Conservation (phyloP, 2,329 filamentous ascomycete species). For the Hymenoscyphus salicellus region DNA sequence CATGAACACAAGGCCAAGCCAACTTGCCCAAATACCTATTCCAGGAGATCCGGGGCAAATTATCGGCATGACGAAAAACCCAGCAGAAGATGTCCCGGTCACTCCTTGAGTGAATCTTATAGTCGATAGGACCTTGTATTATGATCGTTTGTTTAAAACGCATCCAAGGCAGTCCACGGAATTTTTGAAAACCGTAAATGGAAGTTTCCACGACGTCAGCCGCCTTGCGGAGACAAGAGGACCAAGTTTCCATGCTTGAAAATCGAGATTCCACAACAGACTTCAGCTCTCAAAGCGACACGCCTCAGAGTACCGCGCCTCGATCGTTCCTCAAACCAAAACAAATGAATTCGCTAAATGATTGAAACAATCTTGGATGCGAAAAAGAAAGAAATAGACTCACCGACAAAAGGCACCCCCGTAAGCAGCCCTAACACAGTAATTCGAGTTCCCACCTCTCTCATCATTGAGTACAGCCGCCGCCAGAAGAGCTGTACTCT, state of each 20-base stretch:
- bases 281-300: not conserved
- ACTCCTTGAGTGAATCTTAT: not conserved
- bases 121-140: not conserved
- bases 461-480: constrained; percentile 66
- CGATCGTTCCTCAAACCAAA: not conserved
- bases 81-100: too few relatives aligned
- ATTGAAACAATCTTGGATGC: not conserved
- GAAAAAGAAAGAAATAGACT: constrained; percentile 33
- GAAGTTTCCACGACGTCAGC: not conserved
- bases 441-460: constrained; percentile 36
- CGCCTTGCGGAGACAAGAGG: not conserved
- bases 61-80: too few relatives aligned
- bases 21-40: not conserved
- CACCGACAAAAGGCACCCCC: constrained; percentile 72
- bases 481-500: constrained; percentile 71
- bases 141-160: not conserved
- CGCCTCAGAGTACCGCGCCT: too few relatives aligned
- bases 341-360: not conserved
- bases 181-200: not conserved
- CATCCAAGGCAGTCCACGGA: not conserved
- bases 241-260: constrained; percentile 1
- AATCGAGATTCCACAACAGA: constrained; percentile 2
- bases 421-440: constrained; percentile 67
- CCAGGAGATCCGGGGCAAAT: not conserved
- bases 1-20: not conserved